Evolutionary conservation across 768 basidiomycete species (phyloP).

Genomic region (Amanita brunnescens): DNA sequence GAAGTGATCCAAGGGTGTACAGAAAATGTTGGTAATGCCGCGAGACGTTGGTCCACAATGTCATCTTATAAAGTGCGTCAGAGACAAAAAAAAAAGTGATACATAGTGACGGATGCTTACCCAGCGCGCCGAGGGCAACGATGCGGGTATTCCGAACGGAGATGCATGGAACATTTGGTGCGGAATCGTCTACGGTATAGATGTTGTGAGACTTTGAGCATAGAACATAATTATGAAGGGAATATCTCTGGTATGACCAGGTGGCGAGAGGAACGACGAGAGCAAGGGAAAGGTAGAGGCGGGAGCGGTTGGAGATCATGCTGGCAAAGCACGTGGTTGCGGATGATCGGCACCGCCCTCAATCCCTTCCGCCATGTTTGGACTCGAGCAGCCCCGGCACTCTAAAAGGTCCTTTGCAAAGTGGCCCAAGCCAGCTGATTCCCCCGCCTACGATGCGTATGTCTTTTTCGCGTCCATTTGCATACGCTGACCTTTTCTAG

Average conservation of each 20-base stretch:
- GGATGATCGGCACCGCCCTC: not conserved
- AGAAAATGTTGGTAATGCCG: not conserved
- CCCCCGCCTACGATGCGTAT: constrained; percentile 71
- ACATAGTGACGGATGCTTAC: constrained; percentile 25
- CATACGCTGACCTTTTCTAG: constrained; percentile 28
- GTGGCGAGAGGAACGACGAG: constrained; percentile 1
- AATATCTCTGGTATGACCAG: not conserved
- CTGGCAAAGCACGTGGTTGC: not conserved
- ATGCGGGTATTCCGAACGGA: constrained; percentile 42
- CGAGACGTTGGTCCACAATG: not conserved
- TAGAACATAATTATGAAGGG: constrained; percentile 36
- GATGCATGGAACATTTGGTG: constrained; percentile 54
- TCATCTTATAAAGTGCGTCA: not conserved
- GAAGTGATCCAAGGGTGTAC: not conserved
- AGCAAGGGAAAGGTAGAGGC: not conserved
- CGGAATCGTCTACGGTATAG: constrained; percentile 57
- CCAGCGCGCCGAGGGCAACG: constrained; percentile 35
- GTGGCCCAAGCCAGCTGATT: constrained; percentile 52
- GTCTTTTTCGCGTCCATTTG: constrained; percentile 2
- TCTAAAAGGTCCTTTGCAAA: constrained; percentile 66
- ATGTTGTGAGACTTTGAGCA: constrained; percentile 46
- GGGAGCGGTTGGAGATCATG: not conserved
- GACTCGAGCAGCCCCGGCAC: constrained; percentile 26
- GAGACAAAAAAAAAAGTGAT: not conserved
- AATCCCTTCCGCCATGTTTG: constrained; percentile 13